Evolutionary conservation across 1,284 basidiomycete species (phyloP), one percentile per base, ranked within the genome.

Genomic region (Pseudozyma pruni): DNA sequence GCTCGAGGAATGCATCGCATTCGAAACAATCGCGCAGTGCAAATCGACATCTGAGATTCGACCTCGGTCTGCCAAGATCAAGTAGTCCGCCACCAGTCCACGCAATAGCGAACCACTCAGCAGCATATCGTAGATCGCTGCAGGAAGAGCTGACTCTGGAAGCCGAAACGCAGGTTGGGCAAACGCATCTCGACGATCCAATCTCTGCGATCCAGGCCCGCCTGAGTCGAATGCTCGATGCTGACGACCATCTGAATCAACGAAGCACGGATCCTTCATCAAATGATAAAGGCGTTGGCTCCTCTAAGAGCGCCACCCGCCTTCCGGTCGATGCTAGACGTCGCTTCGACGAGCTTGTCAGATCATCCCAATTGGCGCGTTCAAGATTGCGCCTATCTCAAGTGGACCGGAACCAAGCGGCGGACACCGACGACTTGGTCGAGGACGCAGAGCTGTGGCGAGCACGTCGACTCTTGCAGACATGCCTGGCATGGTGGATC

Each of bases 261-360:
- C 5, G 20, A 13, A 33, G 22, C 40, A 32, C 16, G 6, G 19
- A 14, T 2, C 27, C 32, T 14, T 38, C 39, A 13, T 34, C 57
- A 8, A 8, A 27, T 14, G 9, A n/a, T 2, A 22, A 14, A 32
- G 13, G 38, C 38, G 8, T 32, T 27, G 5, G 8, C 19, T 4
- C 8, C 10, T n/a, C n/a, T n/a, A n/a, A n/a, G n/a, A n/a, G n/a
- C 10, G 40, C 32, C 4, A 8, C 53, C 9, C 39, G 49, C 8
- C 52, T 70, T 3, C 48, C 60, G 1, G 16, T 29, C 13, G 51
- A 61, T 29, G 52, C 56, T 9, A 63, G 34, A 19, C 60, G 60
- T 4, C 66, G 69, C 29, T 75, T 75, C 38, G 67, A 73, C 25
- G 62, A 72, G 48, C 58, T 76, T 10, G 57, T 78, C 7, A 45